phyloP scores from a whole-genome alignment of 2,329 filamentous ascomycete species.

The Penicillium sp. region DNA sequence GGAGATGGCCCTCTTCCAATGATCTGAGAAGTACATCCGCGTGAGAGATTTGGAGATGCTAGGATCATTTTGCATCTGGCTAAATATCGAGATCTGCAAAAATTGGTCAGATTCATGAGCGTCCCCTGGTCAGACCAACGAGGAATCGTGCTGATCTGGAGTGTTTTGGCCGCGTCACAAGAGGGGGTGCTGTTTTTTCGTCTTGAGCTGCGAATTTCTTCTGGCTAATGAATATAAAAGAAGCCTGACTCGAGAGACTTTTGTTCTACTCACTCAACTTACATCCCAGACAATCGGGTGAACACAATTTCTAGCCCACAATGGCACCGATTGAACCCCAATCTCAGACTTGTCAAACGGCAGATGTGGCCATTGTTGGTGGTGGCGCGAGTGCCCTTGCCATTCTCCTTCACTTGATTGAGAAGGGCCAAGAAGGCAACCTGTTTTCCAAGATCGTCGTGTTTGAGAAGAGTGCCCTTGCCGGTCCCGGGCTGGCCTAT shows the following conservation, averaged over 20 bases:
- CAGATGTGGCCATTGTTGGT: not conserved
- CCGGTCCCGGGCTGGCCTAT: not conserved
- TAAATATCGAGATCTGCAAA: too few species aligned
- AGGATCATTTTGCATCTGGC: too few species aligned
- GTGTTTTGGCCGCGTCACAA: too few species aligned
- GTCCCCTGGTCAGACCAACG: too few species aligned
- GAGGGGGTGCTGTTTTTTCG: not conserved
- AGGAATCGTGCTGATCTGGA: too few species aligned
- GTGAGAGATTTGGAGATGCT: too few species aligned
- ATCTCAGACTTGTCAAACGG: not conserved
- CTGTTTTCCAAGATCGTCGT: not conserved
- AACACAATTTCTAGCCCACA: not conserved
- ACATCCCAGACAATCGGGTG: too few species aligned
- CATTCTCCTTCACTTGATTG: conserved; percentile 1
- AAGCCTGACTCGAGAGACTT: too few species aligned
- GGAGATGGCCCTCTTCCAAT: too few species aligned
- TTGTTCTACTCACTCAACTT: too few species aligned
- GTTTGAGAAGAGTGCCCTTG: not conserved
- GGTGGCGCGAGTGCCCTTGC: not conserved
- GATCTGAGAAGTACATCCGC: too few species aligned
- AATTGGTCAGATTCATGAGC: too few species aligned
- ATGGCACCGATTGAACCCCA: not conserved
- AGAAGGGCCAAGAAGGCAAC: not conserved
- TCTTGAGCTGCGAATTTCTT: not conserved
- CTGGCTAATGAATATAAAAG: not conserved